Evolutionary conservation across 163 green algal genomes (phyloP).

Genomic region (Scenedesmus sp.): DNA sequence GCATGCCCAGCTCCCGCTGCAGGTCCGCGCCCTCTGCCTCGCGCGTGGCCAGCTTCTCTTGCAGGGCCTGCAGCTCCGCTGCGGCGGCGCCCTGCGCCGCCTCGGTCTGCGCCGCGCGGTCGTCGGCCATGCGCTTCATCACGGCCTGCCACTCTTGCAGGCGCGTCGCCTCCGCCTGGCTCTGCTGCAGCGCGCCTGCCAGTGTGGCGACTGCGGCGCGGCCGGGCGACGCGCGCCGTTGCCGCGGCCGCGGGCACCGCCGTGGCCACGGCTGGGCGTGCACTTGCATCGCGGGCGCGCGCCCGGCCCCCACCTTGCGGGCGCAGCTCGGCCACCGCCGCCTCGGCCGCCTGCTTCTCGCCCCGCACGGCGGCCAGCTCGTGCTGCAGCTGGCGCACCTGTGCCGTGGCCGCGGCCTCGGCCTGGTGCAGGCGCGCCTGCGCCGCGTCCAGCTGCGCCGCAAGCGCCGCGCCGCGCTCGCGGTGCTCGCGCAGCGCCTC

Average conservation of each 20-base stretch:
- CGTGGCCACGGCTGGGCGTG: too few species aligned
- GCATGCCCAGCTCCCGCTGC: constrained; percentile 19
- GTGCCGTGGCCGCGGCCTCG: not conserved
- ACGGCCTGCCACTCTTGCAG: constrained; percentile 32
- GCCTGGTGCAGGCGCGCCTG: constrained; percentile 17
- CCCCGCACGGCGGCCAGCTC: not conserved
- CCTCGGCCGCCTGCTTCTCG: constrained; percentile 4
- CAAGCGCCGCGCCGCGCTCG: not conserved
- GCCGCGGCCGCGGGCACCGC: not conserved
- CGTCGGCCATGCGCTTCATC: constrained; percentile 28
- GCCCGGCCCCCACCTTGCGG: constrained; percentile 28
- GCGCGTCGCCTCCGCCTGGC: constrained; percentile 5
- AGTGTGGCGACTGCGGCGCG: constrained; percentile 14
- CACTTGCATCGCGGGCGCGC: too few species aligned
- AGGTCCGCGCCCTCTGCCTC: constrained; percentile 15
- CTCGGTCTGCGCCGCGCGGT: constrained; percentile 16
- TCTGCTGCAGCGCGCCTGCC: not conserved
- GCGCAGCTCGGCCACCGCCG: not conserved
- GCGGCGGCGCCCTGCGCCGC: not conserved
- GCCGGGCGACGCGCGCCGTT: not conserved
- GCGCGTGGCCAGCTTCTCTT: constrained; percentile 12
- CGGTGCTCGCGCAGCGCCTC: constrained; percentile 25
- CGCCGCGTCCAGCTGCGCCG: constrained; percentile 8
- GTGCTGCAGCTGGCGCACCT: constrained; percentile 17
- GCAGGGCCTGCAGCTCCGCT: constrained; percentile 2